A percentile compares a stretch with the other conserved stretches of the same genome.
These are phyloP conservation scores for Kingdonia uniflora DNA, from an alignment of 164 flowering plant genomes.

Conservation along the genomic window DNA sequence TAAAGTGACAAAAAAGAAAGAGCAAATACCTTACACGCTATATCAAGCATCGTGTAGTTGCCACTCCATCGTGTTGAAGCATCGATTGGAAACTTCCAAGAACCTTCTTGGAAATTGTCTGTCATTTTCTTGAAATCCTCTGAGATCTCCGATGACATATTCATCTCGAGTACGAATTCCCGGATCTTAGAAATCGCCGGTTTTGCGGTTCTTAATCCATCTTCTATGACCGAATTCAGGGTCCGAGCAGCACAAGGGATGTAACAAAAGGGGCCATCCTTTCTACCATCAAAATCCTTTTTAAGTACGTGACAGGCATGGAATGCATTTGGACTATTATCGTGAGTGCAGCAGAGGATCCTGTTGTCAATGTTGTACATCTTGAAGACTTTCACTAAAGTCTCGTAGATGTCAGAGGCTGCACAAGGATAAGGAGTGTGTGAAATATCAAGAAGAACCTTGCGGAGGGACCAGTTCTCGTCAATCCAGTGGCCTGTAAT, in stretches of 20 bases:
- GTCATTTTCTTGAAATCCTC: slow-evolving; percentile 58
- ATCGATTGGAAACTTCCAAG: slow-evolving; percentile 82
- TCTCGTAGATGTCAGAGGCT: slow-evolving; percentile 47
- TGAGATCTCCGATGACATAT: slow-evolving; percentile 47
- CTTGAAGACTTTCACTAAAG: slow-evolving; percentile 53
- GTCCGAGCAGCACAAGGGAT: slow-evolving; percentile 93
- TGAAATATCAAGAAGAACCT: slow-evolving; percentile 74
- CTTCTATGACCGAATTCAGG: slow-evolving; percentile 66
- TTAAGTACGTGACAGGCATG: slow-evolving; percentile 67
- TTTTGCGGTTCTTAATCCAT: slow-evolving; percentile 63
- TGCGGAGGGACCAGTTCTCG: slow-evolving; percentile 74
- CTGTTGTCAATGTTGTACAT: slow-evolving; percentile 55
- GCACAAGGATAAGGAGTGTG: slow-evolving; percentile 70
- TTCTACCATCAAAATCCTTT: slow-evolving; percentile 64
- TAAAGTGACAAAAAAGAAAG: background rate
- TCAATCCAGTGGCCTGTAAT: slow-evolving; percentile 88
- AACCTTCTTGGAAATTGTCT: slow-evolving; percentile 66
- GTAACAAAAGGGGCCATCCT: slow-evolving; percentile 61
- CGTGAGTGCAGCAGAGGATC: slow-evolving; percentile 80
- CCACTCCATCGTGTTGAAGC: slow-evolving; percentile 86
- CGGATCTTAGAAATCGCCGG: slow-evolving; percentile 54
- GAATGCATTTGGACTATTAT: slow-evolving; percentile 57
- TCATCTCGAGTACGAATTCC: slow-evolving; percentile 74
- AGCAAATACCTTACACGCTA: slow-evolving; percentile 62
- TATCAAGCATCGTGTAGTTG: slow-evolving; percentile 78